phyloP scores from a whole-genome alignment of 441 rosid species.

The Gossypium schwendimanii region DNA sequence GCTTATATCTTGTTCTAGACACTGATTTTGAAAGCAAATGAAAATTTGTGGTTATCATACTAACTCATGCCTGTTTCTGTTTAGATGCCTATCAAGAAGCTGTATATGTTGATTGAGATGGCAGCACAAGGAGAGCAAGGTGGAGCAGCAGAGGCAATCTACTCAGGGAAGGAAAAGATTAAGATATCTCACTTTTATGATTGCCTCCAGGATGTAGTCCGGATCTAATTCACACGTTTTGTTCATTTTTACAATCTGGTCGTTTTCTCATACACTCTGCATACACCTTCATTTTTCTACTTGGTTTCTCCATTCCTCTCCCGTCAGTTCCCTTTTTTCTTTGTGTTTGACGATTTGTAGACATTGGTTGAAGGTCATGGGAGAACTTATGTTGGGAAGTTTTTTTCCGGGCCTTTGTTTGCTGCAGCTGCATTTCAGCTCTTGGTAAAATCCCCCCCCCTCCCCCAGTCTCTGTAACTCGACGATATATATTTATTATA shows the following conservation, averaged over 20 bases:
- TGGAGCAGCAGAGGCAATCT: slow-evolving; percentile 65
- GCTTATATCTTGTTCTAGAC: not conserved
- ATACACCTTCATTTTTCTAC: not conserved
- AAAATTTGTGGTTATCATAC: not conserved
- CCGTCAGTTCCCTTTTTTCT: not conserved
- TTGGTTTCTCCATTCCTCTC: not conserved
- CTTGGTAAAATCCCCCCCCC: not conserved
- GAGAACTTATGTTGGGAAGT: not conserved
- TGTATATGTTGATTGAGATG: slow-evolving; percentile 79
- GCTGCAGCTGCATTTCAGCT: not conserved
- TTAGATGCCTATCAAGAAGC: slow-evolving; percentile 86
- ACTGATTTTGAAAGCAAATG: not conserved
- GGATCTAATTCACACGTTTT: not conserved
- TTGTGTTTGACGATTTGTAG: not conserved
- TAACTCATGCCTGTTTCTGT: not conserved
- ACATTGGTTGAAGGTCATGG: not conserved
- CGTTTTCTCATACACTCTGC: not conserved
- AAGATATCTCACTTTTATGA: slow-evolving; percentile 57
- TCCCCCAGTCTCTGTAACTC: not conserved
- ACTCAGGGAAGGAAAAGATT: slow-evolving; percentile 57
- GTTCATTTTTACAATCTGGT: not conserved
- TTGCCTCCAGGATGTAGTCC: slow-evolving; percentile 59
- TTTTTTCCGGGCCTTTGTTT: not conserved
- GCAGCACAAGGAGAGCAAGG: slow-evolving; percentile 84
- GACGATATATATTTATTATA: not conserved